A percentile compares a stretch with the other conserved stretches of the same genome.
Evolutionary conservation across 352 stramenopile species (phyloP).

Genomic region (Globisporangium canariense): DNA sequence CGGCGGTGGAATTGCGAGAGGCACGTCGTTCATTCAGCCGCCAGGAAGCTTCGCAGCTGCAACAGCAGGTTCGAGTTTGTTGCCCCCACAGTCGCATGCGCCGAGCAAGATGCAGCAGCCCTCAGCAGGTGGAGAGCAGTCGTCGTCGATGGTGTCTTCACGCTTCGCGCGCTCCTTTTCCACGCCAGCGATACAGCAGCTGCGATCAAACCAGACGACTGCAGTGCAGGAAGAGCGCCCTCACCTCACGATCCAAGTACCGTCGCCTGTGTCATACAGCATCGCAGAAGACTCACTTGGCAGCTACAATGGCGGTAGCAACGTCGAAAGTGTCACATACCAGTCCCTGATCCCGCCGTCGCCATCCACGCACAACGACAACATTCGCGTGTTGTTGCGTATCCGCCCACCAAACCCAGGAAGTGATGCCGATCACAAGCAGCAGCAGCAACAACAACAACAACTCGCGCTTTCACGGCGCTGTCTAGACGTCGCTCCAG

Average conservation of each 20-base stretch:
- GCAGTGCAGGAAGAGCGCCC: constrained; percentile 11
- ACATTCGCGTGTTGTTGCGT: constrained; percentile 70
- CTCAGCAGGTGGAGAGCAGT: not conserved
- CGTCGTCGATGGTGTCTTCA: constrained; percentile 6
- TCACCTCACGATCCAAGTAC: constrained; percentile 19
- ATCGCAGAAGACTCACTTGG: constrained; percentile 5
- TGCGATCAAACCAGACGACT: constrained; percentile 9
- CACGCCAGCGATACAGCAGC: constrained; percentile 7
- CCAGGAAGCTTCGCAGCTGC: constrained; percentile 10
- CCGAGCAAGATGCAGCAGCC: constrained; percentile 9
- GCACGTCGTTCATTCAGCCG: constrained; percentile 20
- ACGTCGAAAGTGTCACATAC: constrained; percentile 20
- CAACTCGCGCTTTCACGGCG: constrained; percentile 20
- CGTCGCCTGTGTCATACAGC: constrained; percentile 6
- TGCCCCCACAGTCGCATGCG: constrained; percentile 6
- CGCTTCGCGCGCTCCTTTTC: constrained; percentile 21
- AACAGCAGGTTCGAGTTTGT: constrained; percentile 6
- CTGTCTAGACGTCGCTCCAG: constrained; percentile 55
- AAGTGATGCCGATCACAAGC: constrained; percentile 19
- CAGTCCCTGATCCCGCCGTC: constrained; percentile 14
- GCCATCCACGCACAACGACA: constrained; percentile 34
- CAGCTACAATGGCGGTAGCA: constrained; percentile 6
- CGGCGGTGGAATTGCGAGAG: constrained; percentile 2
- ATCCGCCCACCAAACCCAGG: constrained; percentile 41
- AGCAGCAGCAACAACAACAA: constrained; percentile 12